Evolutionary conservation across 2,329 filamentous ascomycete species (phyloP).

Genomic region (Cladobotryum protrusum): DNA sequence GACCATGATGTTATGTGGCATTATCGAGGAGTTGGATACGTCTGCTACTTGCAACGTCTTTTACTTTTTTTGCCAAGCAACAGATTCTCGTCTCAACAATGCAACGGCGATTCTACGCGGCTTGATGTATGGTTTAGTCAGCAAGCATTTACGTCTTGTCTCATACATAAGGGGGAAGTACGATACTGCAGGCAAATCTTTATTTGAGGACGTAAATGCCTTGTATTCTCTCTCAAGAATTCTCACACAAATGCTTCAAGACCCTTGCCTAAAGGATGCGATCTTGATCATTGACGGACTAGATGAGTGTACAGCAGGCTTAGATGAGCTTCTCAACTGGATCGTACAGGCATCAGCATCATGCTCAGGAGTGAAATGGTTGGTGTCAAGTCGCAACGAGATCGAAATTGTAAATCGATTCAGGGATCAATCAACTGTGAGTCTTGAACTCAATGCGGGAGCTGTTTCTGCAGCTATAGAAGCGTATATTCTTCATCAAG

Average conservation of each 20-base stretch:
- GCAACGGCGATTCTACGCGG: constrained; percentile 36
- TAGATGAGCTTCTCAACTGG: constrained; percentile 34
- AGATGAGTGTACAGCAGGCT: constrained; percentile 29
- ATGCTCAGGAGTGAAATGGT: not conserved
- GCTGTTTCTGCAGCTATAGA: not conserved
- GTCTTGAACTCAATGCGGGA: constrained; percentile 18
- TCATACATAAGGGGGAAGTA: constrained; percentile 30
- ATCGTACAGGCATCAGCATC: constrained; percentile 16
- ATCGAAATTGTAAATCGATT: constrained; percentile 12
- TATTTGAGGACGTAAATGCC: constrained; percentile 35
- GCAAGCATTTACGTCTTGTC: constrained; percentile 25
- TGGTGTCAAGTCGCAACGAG: not conserved
- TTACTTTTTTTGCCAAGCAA: constrained; percentile 1
- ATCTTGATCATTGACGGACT: constrained; percentile 40
- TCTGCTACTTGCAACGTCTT: constrained; percentile 3
- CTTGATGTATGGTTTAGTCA: constrained; percentile 34
- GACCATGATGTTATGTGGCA: constrained; percentile 35
- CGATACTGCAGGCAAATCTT: constrained; percentile 22
- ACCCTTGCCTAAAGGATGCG: constrained; percentile 20
- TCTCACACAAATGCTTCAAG: constrained; percentile 32
- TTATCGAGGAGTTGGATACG: constrained; percentile 18
- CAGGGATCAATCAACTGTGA: not conserved
- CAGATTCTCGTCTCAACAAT: constrained; percentile 29
- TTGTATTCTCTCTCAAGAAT: constrained; percentile 31
- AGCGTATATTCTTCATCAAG: not conserved